These are phyloP conservation scores for Chaetoceros muelleri DNA, from an alignment of 108 stramenopile genomes.

Conservation along the genomic window DNA sequence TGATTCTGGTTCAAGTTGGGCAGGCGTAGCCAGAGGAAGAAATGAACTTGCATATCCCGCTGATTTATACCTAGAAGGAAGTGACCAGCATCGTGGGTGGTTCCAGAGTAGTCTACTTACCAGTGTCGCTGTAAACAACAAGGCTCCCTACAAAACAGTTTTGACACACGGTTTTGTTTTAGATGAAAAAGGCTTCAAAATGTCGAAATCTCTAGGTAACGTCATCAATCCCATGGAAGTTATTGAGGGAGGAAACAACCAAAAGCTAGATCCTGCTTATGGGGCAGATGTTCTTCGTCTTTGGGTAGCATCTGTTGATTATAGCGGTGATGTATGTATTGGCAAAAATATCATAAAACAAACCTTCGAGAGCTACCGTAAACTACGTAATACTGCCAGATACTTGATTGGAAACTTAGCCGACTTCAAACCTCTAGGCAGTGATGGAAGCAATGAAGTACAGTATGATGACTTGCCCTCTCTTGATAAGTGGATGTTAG, in stretches of 20 bases:
- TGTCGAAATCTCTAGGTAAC: conserved; percentile 98
- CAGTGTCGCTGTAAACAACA: conserved; percentile 77
- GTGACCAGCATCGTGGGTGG: conserved; percentile 98
- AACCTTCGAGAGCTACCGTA: conserved; percentile 91
- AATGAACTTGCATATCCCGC: conserved; percentile 84
- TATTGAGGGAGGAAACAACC: conserved; percentile 93
- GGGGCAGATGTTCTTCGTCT: conserved; percentile 97
- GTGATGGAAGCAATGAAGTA: conserved; percentile 37
- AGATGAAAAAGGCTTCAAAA: conserved; percentile 98
- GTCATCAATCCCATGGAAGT: conserved; percentile 91
- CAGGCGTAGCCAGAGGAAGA: conserved; percentile 78
- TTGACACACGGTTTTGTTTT: conserved; percentile 98
- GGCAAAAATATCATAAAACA: conserved; percentile 91
- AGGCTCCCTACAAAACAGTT: conserved; percentile 92
- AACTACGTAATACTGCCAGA: conserved; percentile 91
- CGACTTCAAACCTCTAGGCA: conserved; percentile 74
- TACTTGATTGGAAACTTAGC: conserved; percentile 91
- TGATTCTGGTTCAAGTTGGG: conserved; percentile 97
- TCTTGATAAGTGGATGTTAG: conserved; percentile 94
- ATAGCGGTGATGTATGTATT: conserved; percentile 87
- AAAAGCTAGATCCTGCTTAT: conserved; percentile 91
- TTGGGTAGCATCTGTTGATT: conserved; percentile 97
- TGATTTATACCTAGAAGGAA: conserved; percentile 88
- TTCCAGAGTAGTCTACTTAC: conserved; percentile 97
- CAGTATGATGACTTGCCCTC: conserved; percentile 81